Evolutionary conservation across 768 basidiomycete genomes (phyloP), one percentile per base, ranked within the genome.

Genomic region (Pholiota molesta): DNA sequence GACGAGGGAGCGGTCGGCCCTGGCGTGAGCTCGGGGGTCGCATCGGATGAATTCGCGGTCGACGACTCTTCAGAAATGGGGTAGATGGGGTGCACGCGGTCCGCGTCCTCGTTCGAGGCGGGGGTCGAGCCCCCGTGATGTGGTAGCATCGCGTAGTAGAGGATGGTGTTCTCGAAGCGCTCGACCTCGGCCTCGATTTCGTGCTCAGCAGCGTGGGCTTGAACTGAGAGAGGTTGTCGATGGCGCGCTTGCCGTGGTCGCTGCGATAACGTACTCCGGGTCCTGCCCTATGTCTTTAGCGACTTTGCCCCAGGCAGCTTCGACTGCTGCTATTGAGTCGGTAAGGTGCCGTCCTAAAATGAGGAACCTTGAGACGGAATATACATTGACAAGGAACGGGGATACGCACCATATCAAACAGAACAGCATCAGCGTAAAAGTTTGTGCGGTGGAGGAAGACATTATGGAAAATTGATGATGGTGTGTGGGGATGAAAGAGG

Each of bases 171-270:
- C 71, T 90, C 89, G 64, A 90, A 90, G 21, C 77, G 77, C n/a
- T 79, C 75, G 2, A 88, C 86, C 61, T 84, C 86, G 31, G 64
- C 72, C 67, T 85, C 83, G 78, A 88, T 83, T 72, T 87, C 82
- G 71, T 86, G 78, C 21, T 69, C 51, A 65, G 78, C 77, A 66
- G 83, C 33, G 80, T 71, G 0, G 87, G 86, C 68, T 84, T 86
- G 78, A 86, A 86, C 53, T 80, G 77, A 4, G 81, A 72, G 65
- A 91, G 83, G 74, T 91, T 92, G 77, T 91, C 90, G 69, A 89
- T 79, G 11, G 89, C 90, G 62, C 90, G 86, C 69, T 89, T 87
- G 68, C 90, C 90, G 72, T 92, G 90, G 89, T 91, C 40, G 87
- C 86, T 10, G 85, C 86, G 68, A 91, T 89, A 64, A 90, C 87